Conservation (phyloP, 2,329 filamentous ascomycete genomes). For the Diatrype stigma region DNA sequence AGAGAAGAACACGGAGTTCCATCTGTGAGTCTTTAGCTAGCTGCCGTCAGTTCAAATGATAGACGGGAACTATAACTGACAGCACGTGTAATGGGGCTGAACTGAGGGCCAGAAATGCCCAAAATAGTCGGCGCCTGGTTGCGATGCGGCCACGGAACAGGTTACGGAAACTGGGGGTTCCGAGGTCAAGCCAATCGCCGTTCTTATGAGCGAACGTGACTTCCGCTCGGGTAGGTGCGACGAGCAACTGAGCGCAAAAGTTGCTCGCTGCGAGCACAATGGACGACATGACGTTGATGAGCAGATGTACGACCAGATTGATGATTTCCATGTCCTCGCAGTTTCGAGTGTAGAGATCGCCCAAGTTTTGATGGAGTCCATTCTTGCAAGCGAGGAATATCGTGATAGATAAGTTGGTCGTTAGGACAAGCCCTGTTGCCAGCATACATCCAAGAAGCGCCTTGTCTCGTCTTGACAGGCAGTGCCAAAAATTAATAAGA, state of each 20-base stretch:
- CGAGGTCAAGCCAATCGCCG: neutral
- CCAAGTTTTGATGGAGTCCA: neutral
- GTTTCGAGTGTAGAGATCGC: neutral
- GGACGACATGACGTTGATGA: neutral
- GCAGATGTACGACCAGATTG: neutral
- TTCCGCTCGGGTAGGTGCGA: neutral
- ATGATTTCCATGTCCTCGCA: neutral
- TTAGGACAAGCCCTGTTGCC: too few species aligned
- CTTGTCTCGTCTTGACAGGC: too few species aligned
- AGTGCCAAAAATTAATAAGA: too few species aligned
- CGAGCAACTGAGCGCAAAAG: neutral
- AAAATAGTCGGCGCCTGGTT: neutral
- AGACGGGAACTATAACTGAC: neutral
- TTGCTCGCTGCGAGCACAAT: neutral
- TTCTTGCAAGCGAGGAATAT: too few species aligned
- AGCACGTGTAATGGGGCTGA: neutral
- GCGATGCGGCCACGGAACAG: neutral
- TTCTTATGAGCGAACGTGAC: neutral
- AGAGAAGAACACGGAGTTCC: neutral
- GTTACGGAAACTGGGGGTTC: neutral
- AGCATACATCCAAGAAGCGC: too few species aligned
- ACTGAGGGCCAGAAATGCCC: neutral
- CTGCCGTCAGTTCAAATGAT: neutral
- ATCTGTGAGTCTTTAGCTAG: neutral
- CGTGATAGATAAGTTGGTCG: too few species aligned